A percentile compares a stretch with the other conserved stretches of the same genome.
Conservation (phyloP, 345 rosid species). For the Trapa bicornis region DNA sequence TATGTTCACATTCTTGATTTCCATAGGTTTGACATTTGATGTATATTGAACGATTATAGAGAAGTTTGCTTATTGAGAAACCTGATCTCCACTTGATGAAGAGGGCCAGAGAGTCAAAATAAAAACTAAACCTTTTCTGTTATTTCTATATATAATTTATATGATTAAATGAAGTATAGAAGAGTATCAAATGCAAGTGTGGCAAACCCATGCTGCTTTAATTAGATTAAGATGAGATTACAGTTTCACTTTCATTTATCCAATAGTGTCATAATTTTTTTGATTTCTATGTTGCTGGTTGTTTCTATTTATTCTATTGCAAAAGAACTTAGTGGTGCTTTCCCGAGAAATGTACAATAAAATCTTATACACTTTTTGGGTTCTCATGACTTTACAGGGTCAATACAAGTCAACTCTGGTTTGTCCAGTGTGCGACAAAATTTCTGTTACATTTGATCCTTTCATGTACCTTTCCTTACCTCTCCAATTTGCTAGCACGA, state of each 20-base stretch:
- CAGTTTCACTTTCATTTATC: not conserved
- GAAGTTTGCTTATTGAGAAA: not conserved
- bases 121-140: not conserved
- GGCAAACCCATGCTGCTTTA: not conserved
- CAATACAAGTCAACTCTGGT: conserved; percentile 97
- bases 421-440: conserved; percentile 86
- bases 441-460: conserved; percentile 98
- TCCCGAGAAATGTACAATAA: not conserved
- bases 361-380: not conserved
- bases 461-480: conserved; percentile 99
- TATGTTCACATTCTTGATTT: not conserved
- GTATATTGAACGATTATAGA: not conserved
- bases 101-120: not conserved
- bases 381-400: conserved; percentile 41
- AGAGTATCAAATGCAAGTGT: not conserved
- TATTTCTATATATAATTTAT: not conserved
- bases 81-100: not conserved
- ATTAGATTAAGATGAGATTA: not conserved
- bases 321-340: not conserved
- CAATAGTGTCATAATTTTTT: not conserved
- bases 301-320: not conserved
- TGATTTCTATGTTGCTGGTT: not conserved
- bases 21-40: not conserved
- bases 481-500: conserved; percentile 78
- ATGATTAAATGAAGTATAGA: not conserved